Evolutionary conservation across 805 yeast genomes (phyloP).

Genomic region (Metschnikowia gruessii): DNA sequence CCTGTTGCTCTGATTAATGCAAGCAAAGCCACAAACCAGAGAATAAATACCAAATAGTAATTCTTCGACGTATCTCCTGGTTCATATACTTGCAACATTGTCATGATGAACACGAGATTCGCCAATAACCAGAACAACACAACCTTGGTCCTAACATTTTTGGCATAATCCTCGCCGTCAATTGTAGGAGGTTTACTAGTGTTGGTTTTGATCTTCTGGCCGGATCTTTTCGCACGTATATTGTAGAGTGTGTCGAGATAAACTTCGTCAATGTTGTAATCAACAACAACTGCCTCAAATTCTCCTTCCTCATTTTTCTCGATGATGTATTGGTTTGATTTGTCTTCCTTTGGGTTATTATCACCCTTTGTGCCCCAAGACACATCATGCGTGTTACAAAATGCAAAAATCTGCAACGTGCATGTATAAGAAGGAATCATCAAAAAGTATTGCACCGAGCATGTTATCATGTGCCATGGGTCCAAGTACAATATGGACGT

Average conservation of each 20-base stretch:
- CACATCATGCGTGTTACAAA: slow-evolving; percentile 97
- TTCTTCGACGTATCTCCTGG: slow-evolving; percentile 59
- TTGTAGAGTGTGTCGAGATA: slow-evolving; percentile 73
- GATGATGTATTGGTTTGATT: slow-evolving; percentile 77
- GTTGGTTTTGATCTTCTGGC: slow-evolving; percentile 39
- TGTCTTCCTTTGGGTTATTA: slow-evolving; percentile 59
- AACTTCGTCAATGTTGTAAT: slow-evolving; percentile 79
- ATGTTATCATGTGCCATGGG: slow-evolving; percentile 94
- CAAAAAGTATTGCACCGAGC: slow-evolving; percentile 82
- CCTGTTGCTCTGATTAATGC: slow-evolving; percentile 83
- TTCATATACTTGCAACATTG: slow-evolving; percentile 77
- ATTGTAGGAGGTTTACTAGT: slow-evolving; percentile 25
- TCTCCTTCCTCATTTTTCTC: slow-evolving; percentile 78
- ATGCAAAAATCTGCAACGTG: slow-evolving; percentile 91
- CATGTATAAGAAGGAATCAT: slow-evolving; percentile 90
- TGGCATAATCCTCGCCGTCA: slow-evolving; percentile 79
- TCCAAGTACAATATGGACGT: slow-evolving; percentile 85
- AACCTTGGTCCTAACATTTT: slow-evolving; percentile 91
- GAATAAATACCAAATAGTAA: slow-evolving; percentile 74
- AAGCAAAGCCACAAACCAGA: slow-evolving; percentile 89
- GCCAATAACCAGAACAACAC: slow-evolving; percentile 93
- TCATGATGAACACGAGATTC: slow-evolving; percentile 78
- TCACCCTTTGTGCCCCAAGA: slow-evolving; percentile 99
- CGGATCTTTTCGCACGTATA: slow-evolving; percentile 67
- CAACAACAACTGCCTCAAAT: slow-evolving; percentile 74